Percentiles rank a stretch among this genome's conserved stretches.
Evolutionary conservation across 2,329 filamentous ascomycete species (phyloP).

Genomic region (Balansia obtecta): DNA sequence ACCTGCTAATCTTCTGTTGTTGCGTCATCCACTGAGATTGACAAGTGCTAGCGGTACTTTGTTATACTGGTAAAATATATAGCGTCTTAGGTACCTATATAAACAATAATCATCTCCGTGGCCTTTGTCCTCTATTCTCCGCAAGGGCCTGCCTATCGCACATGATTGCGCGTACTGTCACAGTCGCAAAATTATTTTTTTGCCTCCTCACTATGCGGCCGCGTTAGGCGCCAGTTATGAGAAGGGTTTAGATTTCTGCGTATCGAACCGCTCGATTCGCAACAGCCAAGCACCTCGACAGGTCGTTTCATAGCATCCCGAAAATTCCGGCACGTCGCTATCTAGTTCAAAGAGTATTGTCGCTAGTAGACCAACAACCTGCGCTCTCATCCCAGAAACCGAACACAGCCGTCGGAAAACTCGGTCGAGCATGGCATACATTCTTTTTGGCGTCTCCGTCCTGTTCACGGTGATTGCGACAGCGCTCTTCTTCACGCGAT

Average conservation of each 20-base stretch:
- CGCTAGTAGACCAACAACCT: not conserved
- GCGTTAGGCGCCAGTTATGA: slow-evolving; percentile 6
- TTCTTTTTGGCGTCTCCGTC: slow-evolving; percentile 68
- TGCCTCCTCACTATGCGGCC: not conserved
- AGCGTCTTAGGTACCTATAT: too few relatives aligned
- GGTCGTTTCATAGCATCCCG: not conserved
- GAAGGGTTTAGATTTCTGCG: not conserved
- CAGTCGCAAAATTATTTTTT: too few relatives aligned
- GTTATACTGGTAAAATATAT: too few relatives aligned
- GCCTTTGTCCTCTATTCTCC: too few relatives aligned
- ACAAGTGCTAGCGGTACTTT: too few relatives aligned
- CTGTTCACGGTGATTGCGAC: slow-evolving; percentile 60
- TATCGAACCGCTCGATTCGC: not conserved
- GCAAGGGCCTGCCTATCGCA: too few relatives aligned
- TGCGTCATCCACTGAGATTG: too few relatives aligned
- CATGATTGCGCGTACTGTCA: too few relatives aligned
- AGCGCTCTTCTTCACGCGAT: slow-evolving; percentile 68
- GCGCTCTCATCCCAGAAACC: not conserved
- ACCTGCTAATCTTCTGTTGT: not conserved
- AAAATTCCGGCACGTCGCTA: slow-evolving; percentile 1
- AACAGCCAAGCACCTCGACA: not conserved
- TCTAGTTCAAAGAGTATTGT: not conserved
- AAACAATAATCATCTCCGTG: too few relatives aligned
- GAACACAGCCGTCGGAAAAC: not conserved
- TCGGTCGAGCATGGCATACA: slow-evolving; percentile 47